A percentile compares a stretch with the other conserved stretches of the same genome.
Evolutionary conservation across 2,329 filamentous ascomycete species (phyloP).

Genomic region (Penicillium sp.): DNA sequence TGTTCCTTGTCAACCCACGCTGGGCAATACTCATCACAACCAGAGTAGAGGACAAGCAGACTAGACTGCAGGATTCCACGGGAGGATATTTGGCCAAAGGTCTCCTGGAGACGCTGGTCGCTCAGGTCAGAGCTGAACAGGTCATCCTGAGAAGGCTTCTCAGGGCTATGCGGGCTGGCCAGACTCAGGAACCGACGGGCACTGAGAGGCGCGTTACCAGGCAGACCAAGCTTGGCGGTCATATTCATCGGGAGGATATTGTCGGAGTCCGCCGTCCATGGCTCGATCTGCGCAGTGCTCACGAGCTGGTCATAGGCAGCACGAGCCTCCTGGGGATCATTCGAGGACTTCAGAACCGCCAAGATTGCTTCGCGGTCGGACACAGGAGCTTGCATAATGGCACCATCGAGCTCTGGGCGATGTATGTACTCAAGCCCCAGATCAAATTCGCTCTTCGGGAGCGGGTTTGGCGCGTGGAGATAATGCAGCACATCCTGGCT

Average conservation of each 20-base stretch:
- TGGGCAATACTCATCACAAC: slow-evolving; percentile 47
- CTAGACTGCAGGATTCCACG: slow-evolving; percentile 38
- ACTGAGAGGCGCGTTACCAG: slow-evolving; percentile 47
- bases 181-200: slow-evolving; percentile 60
- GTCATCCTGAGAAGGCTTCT: slow-evolving; percentile 70
- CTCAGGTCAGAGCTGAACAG: slow-evolving; percentile 80
- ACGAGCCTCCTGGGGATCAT: slow-evolving; percentile 16
- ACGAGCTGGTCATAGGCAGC: slow-evolving; percentile 36
- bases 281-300: slow-evolving; percentile 29
- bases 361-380: slow-evolving; percentile 69
- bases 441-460: slow-evolving; percentile 28
- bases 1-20: slow-evolving; percentile 46
- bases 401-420: slow-evolving; percentile 63
- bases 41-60: slow-evolving; percentile 47
- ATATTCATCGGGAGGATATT: slow-evolving; percentile 35
- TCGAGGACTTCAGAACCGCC: slow-evolving; percentile 20
- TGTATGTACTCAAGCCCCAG: slow-evolving; percentile 31
- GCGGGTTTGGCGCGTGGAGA: slow-evolving; percentile 46
- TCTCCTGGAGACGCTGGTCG: slow-evolving; percentile 54
- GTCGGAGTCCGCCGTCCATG: slow-evolving; percentile 25
- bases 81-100: slow-evolving; percentile 59
- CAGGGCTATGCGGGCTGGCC: slow-evolving; percentile 51
- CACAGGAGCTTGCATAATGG: slow-evolving; percentile 76
- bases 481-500: slow-evolving; percentile 69
- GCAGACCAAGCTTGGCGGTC: slow-evolving; percentile 32